Evolutionary conservation across 1,139 yeast genomes (phyloP), one percentile per base, ranked within the genome.

Genomic region (Spathaspora sp.): DNA sequence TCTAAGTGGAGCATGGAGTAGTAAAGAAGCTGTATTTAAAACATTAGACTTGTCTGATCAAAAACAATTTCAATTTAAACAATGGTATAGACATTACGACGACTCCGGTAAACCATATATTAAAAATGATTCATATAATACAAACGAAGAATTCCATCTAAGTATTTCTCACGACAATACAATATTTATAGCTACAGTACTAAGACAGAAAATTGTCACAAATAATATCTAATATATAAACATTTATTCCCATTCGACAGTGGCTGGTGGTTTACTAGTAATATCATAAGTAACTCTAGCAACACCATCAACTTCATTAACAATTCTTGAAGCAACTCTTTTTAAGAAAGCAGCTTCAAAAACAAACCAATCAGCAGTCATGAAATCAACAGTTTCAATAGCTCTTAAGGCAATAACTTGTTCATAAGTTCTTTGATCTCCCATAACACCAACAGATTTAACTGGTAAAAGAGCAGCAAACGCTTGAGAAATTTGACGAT

Each of bases 321-420:
- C 98, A 55, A 93, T 95, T 80, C 99, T 86, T 46, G 96, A 83
- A 48, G 97, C 91, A 51, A 91, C 98, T 54, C 75, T 82, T 81
- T 91, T 93, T 70, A 93, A 81, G 84, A 93, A 93, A 44, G 83
- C 72, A 56, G 95, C 95, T 61, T 91, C 98, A 64, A 93, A 93
- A 56, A 88, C 88, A 69, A 76, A 93, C 99, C 99, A 95, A 72
- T 95, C 99, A 55, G 99, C 99, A 59, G 99, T 93, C 99, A 93
- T 93, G 80, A 95, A 93, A 74, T 93, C 99, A 51, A 84, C 81
- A 47, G 99, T 95, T 75, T 91, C 98, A 59, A 93, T 89, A 57
- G 99, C 99, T 74, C 99, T 86, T 65, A 93, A 81, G 40, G 99
- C 99, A 76, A 95, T 93, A 54, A 93, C 99, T 75, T 93, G 99